Conservation (phyloP, 129 eudicot species). For the Flaveria linearis region DNA sequence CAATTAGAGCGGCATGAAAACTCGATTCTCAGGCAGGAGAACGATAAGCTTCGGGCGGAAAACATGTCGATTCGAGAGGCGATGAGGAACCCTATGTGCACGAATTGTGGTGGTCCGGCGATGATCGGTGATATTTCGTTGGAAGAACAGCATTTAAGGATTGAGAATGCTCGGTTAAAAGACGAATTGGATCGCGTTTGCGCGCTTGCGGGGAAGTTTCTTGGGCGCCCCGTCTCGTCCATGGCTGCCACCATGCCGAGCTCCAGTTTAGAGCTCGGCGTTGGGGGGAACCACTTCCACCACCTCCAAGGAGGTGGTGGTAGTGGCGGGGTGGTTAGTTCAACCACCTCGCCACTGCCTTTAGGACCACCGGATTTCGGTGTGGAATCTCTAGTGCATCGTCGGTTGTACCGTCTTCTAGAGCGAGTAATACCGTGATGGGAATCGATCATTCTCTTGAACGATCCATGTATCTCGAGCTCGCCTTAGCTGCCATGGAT, state of each 20-base stretch:
- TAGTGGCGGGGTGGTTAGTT: slow-evolving; percentile 40
- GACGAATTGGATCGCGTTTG: slow-evolving; percentile 93
- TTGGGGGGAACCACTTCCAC: slow-evolving; percentile 68
- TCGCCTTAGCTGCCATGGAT: slow-evolving; percentile 95
- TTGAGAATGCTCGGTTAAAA: slow-evolving; percentile 80
- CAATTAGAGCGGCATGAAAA: slow-evolving; percentile 96
- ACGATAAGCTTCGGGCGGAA: slow-evolving; percentile 90
- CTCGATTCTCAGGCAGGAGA: slow-evolving; percentile 85
- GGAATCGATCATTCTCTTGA: slow-evolving; percentile 74
- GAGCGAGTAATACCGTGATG: slow-evolving; percentile 40
- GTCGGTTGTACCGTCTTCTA: slow-evolving; percentile 50
- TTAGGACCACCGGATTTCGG: slow-evolving; percentile 70
- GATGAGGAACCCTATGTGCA: slow-evolving; percentile 93
- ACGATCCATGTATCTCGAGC: slow-evolving; percentile 89
- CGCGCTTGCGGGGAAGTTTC: slow-evolving; percentile 76
- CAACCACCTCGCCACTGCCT: slow-evolving; percentile 52
- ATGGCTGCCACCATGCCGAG: slow-evolving; percentile 70
- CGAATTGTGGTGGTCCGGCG: slow-evolving; percentile 97
- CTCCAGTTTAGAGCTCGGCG: slow-evolving; percentile 89
- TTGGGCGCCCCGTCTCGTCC: slow-evolving; percentile 81
- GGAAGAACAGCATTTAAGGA: slow-evolving; percentile 91
- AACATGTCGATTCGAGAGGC: slow-evolving; percentile 96
- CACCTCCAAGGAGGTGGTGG: slow-evolving; percentile 22
- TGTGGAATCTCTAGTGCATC: slow-evolving; percentile 49
- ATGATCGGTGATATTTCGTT: slow-evolving; percentile 85